phyloP scores from a whole-genome alignment of 441 rosid genomes.

The Corymbia citriodora region DNA sequence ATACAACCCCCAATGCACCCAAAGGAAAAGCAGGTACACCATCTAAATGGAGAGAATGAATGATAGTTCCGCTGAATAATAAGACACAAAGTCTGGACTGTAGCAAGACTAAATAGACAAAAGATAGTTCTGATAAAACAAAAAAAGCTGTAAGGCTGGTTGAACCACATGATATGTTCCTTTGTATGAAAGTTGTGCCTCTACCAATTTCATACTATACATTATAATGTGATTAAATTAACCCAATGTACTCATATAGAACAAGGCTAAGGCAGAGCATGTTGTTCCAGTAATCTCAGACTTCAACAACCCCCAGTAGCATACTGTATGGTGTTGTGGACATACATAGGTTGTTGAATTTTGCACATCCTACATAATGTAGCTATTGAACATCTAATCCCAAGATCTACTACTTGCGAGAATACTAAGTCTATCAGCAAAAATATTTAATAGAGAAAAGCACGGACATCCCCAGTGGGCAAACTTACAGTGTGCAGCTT shows the following conservation, averaged over 20 bases:
- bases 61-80: neutral
- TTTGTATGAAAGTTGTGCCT: neutral
- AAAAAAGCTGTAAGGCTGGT: neutral
- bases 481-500: conserved; percentile 38
- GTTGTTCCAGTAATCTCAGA: neutral
- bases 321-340: neutral
- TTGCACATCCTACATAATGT: neutral
- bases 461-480: neutral
- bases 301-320: neutral
- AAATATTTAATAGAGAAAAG: neutral
- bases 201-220: neutral
- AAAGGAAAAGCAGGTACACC: neutral
- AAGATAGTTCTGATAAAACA: neutral
- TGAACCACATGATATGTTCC: neutral
- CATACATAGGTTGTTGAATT: neutral
- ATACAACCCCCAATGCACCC: neutral
- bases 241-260: neutral
- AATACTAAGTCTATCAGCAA: neutral
- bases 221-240: neutral
- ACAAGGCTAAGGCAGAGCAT: neutral
- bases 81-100: neutral
- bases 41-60: neutral
- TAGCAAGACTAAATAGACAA: neutral
- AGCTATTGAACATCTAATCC: neutral
- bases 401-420: neutral